Evolutionary conservation across 2,329 filamentous ascomycete species (phyloP).

Genomic region (Aspergillus sp.): DNA sequence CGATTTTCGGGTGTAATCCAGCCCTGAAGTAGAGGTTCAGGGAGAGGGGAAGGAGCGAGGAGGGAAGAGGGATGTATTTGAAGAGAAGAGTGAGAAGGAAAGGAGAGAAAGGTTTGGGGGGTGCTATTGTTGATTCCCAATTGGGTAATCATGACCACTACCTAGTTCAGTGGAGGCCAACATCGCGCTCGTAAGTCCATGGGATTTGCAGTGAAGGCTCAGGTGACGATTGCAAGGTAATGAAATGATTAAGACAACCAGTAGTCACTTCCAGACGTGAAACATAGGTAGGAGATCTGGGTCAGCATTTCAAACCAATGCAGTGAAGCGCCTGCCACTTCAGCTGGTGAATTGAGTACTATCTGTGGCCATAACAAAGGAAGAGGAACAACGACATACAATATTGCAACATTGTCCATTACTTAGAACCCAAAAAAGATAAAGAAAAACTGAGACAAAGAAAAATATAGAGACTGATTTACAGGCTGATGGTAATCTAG

Average conservation of each 20-base stretch:
- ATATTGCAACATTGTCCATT: not conserved
- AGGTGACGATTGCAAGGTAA: not conserved
- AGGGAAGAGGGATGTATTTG: not conserved
- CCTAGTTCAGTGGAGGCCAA: not conserved
- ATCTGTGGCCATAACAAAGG: not conserved
- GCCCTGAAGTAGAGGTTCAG: not conserved
- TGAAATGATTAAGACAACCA: not conserved
- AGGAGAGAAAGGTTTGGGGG: not conserved
- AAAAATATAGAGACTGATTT: conserved; percentile 44
- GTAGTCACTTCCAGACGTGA: not conserved
- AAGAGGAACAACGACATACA: not conserved
- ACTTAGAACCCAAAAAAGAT: not conserved
- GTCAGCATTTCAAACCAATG: not conserved
- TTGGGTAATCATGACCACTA: not conserved
- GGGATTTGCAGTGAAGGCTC: not conserved
- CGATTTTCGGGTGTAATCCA: not conserved
- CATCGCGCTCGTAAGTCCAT: not conserved
- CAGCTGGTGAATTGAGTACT: not conserved
- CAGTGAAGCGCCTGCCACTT: not conserved
- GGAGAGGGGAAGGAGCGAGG: no score
- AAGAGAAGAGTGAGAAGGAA: not conserved
- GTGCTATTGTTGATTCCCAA: not conserved
- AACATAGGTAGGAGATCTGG: not conserved
- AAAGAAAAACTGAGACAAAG: conserved; percentile 23
- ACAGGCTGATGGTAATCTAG: conserved; percentile 44